These are phyloP conservation scores for Cadophora sp. DNA, from an alignment of 2,329 filamentous ascomycete species.

Conservation along the genomic window DNA sequence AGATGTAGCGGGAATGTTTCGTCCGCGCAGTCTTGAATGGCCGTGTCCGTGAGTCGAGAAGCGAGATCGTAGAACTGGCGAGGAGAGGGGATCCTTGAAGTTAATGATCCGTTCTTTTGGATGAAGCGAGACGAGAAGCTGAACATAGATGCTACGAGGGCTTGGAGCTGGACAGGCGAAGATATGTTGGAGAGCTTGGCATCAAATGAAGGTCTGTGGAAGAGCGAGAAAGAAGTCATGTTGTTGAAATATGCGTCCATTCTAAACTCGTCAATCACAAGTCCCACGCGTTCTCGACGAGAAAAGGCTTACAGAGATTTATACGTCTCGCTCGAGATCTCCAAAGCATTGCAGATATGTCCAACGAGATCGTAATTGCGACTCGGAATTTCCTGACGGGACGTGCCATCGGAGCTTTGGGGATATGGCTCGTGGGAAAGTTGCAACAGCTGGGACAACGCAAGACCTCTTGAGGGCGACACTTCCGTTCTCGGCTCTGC, in stretches of 20 bases:
- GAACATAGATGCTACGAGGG: constrained; percentile 45
- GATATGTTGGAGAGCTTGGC: constrained; percentile 29
- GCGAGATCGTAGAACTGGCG: constrained; percentile 37
- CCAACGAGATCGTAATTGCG: not conserved
- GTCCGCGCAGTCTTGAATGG: constrained; percentile 44
- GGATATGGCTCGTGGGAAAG: constrained; percentile 17
- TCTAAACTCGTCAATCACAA: not conserved
- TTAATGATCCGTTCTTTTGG: too few species aligned
- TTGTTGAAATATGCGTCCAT: constrained; percentile 28
- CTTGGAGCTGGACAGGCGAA: constrained; percentile 30
- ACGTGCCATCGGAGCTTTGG: not conserved
- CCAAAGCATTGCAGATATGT: not conserved
- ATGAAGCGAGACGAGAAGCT: constrained; percentile 40
- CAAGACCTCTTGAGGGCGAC: constrained; percentile 14
- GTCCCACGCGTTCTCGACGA: not conserved
- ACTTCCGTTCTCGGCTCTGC: not conserved
- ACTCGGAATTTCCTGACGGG: not conserved
- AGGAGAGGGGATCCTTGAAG: constrained; percentile 10
- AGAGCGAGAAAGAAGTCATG: constrained; percentile 29
- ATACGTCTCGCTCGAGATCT: not conserved
- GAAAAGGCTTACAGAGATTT: not conserved
- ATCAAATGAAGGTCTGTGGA: constrained; percentile 26
- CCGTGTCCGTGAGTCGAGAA: constrained; percentile 40
- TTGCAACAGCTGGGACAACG: constrained; percentile 20
- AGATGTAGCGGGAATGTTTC: constrained; percentile 45